Evolutionary conservation across 805 yeast genomes (phyloP).

Genomic region (Pichia rugopelliculosa): DNA sequence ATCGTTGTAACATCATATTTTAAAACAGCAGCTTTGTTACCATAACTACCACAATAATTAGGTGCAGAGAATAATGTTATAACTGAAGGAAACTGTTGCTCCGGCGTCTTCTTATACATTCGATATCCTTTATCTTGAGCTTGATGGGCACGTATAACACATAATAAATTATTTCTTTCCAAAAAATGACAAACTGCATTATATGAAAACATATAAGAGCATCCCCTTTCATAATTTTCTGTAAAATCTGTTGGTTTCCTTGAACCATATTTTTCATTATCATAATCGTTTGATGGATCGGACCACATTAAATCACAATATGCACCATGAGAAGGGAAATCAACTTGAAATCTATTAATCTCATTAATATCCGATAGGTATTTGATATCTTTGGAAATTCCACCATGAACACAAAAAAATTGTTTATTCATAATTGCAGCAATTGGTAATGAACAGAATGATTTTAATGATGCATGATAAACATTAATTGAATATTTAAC

Average conservation of each 20-base stretch:
- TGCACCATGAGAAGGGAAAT: constrained; percentile 79
- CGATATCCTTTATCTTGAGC: constrained; percentile 97
- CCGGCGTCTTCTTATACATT: constrained; percentile 79
- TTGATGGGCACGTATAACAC: constrained; percentile 93
- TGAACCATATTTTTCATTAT: constrained; percentile 37
- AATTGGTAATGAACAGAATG: constrained; percentile 82
- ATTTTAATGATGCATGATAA: constrained; percentile 65
- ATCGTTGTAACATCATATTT: constrained; percentile 87
- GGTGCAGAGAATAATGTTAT: constrained; percentile 94
- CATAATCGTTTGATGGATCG: constrained; percentile 89
- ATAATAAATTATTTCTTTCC: constrained; percentile 66
- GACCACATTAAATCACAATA: constrained; percentile 97
- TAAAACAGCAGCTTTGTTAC: constrained; percentile 90
- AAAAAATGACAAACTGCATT: constrained; percentile 74
- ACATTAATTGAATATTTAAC: constrained; percentile 65
- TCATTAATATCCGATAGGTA: constrained; percentile 59
- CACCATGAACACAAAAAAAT: constrained; percentile 95
- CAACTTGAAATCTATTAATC: constrained; percentile 79
- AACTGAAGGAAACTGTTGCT: constrained; percentile 83
- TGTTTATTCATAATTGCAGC: constrained; percentile 93
- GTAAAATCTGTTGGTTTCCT: constrained; percentile 35
- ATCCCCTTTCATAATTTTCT: constrained; percentile 74
- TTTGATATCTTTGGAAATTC: constrained; percentile 78
- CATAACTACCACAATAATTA: constrained; percentile 84
- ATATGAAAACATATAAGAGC: constrained; percentile 85